Percentiles rank a stretch among this genome's conserved stretches.
These are phyloP conservation scores for Suillus alpinus DNA, from an alignment of 768 basidiomycete genomes.

Conservation along the genomic window DNA sequence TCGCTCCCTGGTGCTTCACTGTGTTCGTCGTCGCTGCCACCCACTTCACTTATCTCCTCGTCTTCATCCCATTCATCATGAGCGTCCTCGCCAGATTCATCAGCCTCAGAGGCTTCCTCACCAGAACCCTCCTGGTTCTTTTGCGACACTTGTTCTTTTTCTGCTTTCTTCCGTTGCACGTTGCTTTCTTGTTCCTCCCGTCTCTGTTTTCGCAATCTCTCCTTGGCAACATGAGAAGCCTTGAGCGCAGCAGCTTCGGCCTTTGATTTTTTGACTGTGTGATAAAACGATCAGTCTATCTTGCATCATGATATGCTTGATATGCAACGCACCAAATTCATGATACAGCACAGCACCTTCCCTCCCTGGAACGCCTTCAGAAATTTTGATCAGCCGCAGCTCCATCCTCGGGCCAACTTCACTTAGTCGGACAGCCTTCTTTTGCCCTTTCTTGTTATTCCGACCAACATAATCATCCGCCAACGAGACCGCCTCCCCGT, in stretches of 20 bases:
- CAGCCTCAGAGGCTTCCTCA: constrained; percentile 41
- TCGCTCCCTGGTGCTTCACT: constrained; percentile 36
- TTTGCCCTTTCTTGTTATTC: constrained; percentile 89
- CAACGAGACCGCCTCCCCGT: constrained; percentile 74
- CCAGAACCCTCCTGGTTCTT: constrained; percentile 32
- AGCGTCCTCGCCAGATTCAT: constrained; percentile 37
- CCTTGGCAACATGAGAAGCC: constrained; percentile 74
- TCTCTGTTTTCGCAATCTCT: constrained; percentile 70
- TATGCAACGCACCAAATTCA: constrained; percentile 70
- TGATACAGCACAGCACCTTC: constrained; percentile 94
- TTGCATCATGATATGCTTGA: background rate
- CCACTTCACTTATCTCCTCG: constrained; percentile 61
- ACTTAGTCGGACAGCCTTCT: constrained; percentile 86
- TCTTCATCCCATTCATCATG: constrained; percentile 54
- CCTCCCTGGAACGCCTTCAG: constrained; percentile 90
- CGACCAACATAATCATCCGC: constrained; percentile 94
- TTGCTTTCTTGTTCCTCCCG: constrained; percentile 91
- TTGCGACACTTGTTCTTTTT: constrained; percentile 24
- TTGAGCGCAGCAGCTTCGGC: constrained; percentile 66
- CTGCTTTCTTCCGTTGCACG: constrained; percentile 76
- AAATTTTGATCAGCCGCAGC: constrained; percentile 87
- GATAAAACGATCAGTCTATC: constrained; percentile 2
- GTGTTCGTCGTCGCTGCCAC: constrained; percentile 40
- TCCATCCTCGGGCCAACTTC: constrained; percentile 98
- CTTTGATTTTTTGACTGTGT: constrained; percentile 85